phyloP scores from a whole-genome alignment of 768 basidiomycete species.

The Dioszegia crocea region DNA sequence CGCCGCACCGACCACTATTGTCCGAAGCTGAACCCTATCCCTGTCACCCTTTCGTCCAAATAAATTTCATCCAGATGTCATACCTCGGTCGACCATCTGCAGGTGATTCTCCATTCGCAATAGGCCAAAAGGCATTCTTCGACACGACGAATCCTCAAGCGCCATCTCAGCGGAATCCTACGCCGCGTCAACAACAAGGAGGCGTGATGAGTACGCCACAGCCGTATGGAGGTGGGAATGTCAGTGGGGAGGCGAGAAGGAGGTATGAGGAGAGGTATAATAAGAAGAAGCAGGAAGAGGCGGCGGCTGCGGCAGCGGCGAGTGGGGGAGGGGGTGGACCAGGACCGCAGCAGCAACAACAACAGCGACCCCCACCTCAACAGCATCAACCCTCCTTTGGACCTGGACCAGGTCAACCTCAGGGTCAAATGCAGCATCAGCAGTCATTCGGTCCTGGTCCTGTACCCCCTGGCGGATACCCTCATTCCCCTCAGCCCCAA shows the following conservation, averaged over 20 bases:
- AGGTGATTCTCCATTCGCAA: conserved; percentile 42
- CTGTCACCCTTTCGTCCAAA: too few species aligned
- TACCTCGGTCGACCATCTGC: conserved; percentile 26
- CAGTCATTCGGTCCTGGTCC: conserved; percentile 6
- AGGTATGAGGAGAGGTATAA: conserved; percentile 45
- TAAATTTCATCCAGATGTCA: too few species aligned
- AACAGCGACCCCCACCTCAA: conserved; percentile 18
- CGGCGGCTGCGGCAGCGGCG: conserved; percentile 27
- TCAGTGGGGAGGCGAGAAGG: conserved; percentile 41
- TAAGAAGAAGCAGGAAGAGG: conserved; percentile 33
- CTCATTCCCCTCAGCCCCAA: conserved; percentile 1
- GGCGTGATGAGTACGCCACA: conserved; percentile 26
- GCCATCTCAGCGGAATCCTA: conserved; percentile 38
- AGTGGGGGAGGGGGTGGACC: conserved; percentile 11
- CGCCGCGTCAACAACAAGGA: conserved; percentile 19
- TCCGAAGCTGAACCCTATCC: too few species aligned
- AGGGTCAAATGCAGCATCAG: conserved; percentile 6
- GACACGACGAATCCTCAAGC: conserved; percentile 44
- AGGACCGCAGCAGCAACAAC: conserved; percentile 12
- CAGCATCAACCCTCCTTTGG: background rate
- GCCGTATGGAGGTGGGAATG: conserved; percentile 33
- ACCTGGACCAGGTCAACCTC: too few species aligned
- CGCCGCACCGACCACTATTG: too few species aligned
- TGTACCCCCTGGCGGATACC: background rate
- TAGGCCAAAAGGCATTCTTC: conserved; percentile 36